phyloP scores from a whole-genome alignment of 257 asterid genomes.

The Solanum pennellii region DNA sequence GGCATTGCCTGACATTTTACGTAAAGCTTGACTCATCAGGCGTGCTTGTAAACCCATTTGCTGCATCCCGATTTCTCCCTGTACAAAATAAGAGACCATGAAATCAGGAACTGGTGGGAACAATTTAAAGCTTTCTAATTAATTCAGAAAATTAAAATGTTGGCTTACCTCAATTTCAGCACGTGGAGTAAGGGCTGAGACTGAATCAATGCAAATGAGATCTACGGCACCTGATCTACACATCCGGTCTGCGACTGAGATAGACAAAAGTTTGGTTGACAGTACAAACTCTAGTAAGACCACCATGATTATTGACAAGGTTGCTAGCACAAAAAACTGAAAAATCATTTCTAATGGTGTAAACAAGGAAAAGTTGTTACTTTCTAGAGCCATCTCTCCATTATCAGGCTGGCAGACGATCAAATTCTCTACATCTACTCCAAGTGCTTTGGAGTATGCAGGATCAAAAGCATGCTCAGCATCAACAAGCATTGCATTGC shows the following conservation, averaged over 20 bases:
- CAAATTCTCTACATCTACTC: constrained; percentile 94
- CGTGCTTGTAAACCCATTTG: constrained; percentile 99
- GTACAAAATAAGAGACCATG: constrained; percentile 2
- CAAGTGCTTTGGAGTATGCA: constrained; percentile 82
- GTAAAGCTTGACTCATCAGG: constrained; percentile 97
- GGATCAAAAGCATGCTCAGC: constrained; percentile 99
- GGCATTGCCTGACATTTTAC: constrained; percentile 98
- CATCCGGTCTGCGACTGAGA: constrained; percentile 93
- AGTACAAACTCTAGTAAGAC: not conserved
- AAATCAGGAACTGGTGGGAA: not conserved
- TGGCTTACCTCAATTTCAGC: constrained; percentile 92
- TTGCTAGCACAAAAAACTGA: not conserved
- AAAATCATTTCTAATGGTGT: constrained; percentile 1
- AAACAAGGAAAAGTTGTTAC: constrained; percentile 32
- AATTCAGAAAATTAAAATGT: constrained; percentile 4
- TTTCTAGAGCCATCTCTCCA: constrained; percentile 99
- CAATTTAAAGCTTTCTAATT: not conserved
- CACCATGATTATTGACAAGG: not conserved
- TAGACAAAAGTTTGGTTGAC: not conserved
- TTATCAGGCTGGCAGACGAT: constrained; percentile 99
- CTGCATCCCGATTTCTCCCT: constrained; percentile 99
- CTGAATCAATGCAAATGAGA: constrained; percentile 97
- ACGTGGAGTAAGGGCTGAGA: constrained; percentile 97
- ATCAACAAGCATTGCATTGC: constrained; percentile 99
- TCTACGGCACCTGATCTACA: constrained; percentile 99